These are phyloP conservation scores for Aschersonia sp. DNA, from an alignment of 2,329 filamentous ascomycete genomes.

Conservation along the genomic window DNA sequence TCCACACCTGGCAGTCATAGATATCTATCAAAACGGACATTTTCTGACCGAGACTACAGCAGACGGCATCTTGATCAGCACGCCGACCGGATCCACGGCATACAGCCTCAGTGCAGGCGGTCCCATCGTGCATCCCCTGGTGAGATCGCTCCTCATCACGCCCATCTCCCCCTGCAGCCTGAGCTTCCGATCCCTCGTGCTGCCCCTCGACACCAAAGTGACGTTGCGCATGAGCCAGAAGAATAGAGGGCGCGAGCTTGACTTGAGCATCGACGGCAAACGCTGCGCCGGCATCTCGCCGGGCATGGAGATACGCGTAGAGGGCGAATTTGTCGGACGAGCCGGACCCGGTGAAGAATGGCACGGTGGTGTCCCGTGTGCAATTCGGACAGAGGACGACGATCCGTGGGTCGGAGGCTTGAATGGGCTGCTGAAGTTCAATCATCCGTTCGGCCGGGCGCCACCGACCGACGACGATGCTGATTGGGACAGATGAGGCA, in stretches of 20 bases:
- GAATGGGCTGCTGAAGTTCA: constrained; percentile 91
- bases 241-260: constrained; percentile 62
- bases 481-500: constrained; percentile 6
- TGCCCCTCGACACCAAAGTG: constrained; percentile 76
- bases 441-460: constrained; percentile 72
- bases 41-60: constrained; percentile 90
- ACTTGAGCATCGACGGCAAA: constrained; percentile 68
- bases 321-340: constrained; percentile 61
- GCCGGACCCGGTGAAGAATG: constrained; percentile 29
- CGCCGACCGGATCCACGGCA: constrained; percentile 87
- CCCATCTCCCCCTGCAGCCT: constrained; percentile 89
- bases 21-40: constrained; percentile 77
- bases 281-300: constrained; percentile 51
- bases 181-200: constrained; percentile 79
- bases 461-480: constrained; percentile 14
- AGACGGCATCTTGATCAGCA: constrained; percentile 88
- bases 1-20: constrained; percentile 81
- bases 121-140: constrained; percentile 85
- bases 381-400: constrained; percentile 64
- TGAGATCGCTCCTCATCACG: constrained; percentile 77
- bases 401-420: constrained; percentile 95
- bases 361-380: constrained; percentile 79
- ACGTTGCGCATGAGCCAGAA: constrained; percentile 69
- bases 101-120: constrained; percentile 91
- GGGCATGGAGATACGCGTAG: constrained; percentile 80